A percentile compares a stretch with the other conserved stretches of the same genome.
phyloP scores from a whole-genome alignment of 1,284 basidiomycete species.

The Hypsizygus ulmarius region DNA sequence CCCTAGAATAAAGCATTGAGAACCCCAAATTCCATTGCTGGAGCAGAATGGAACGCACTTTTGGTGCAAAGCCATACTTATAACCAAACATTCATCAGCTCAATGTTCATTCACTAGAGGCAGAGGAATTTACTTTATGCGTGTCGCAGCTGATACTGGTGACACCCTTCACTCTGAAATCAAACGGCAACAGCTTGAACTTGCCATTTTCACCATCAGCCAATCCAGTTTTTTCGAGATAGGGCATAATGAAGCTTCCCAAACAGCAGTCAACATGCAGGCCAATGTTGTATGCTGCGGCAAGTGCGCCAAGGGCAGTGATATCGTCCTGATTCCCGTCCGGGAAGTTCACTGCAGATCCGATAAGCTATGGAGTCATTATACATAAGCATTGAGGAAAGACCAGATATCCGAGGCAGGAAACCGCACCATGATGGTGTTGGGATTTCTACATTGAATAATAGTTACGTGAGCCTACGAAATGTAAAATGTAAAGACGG shows the following conservation, averaged over 20 bases:
- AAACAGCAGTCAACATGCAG: slow-evolving; percentile 94
- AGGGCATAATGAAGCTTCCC: slow-evolving; percentile 90
- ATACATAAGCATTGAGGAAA: slow-evolving; percentile 5
- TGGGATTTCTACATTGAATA: slow-evolving; percentile 56
- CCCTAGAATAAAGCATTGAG: slow-evolving; percentile 47
- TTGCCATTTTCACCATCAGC: slow-evolving; percentile 47
- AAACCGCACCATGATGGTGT: slow-evolving; percentile 71
- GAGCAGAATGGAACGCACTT: slow-evolving; percentile 40
- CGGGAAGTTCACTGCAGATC: slow-evolving; percentile 90
- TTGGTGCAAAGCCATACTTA: slow-evolving; percentile 83
- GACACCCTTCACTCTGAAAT: slow-evolving; percentile 88
- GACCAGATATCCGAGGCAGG: background rate
- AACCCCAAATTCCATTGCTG: background rate
- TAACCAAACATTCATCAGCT: background rate
- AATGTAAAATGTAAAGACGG: slow-evolving; percentile 1
- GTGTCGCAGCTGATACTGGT: slow-evolving; percentile 92
- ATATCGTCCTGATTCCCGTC: slow-evolving; percentile 93
- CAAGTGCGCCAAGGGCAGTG: slow-evolving; percentile 73
- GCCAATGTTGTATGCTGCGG: slow-evolving; percentile 75
- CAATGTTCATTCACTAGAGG: background rate
- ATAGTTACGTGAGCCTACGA: slow-evolving; percentile 1
- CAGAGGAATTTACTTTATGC: slow-evolving; percentile 62
- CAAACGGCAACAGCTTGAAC: slow-evolving; percentile 65
- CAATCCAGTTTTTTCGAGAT: slow-evolving; percentile 67
- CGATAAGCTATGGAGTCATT: slow-evolving; percentile 62